A percentile compares a stretch with the other conserved stretches of the same genome.
These are phyloP conservation scores for Eimeria necatrix DNA, from an alignment of 169 alveolate species.

Conservation along the genomic window DNA sequence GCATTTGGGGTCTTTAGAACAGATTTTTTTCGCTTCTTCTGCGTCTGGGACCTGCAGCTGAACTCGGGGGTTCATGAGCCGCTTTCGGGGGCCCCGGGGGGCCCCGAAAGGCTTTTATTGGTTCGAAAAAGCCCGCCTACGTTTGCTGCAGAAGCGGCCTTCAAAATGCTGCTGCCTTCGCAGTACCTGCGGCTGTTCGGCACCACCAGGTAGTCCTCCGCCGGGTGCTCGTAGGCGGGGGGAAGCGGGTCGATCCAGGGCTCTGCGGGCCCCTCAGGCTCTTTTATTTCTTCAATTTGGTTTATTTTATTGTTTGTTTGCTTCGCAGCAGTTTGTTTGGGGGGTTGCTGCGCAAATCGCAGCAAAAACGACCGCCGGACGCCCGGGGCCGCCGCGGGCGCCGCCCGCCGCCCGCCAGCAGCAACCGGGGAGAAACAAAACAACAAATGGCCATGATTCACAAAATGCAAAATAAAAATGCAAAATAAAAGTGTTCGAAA, in stretches of 20 bases:
- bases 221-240: background rate
- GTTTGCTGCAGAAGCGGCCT: background rate
- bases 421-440: background rate
- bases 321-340: background rate
- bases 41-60: background rate
- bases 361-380: background rate
- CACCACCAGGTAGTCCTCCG: background rate
- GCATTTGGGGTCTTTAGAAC: background rate
- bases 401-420: background rate
- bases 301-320: too few relatives aligned
- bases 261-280: background rate
- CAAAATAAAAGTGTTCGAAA: background rate
- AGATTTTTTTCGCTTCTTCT: background rate
- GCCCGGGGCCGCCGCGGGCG: background rate
- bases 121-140: background rate
- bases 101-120: background rate
- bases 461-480: background rate
- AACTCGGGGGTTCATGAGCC: background rate
- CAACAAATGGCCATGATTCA: too few relatives aligned
- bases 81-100: background rate
- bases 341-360: background rate
- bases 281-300: background rate
- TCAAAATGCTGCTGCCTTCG: slow-evolving; percentile 14
- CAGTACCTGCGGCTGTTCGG: slow-evolving; percentile 16
- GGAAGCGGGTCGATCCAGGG: slow-evolving; percentile 6